phyloP scores from a whole-genome alignment of 148 eudicot genomes.

The Rhododendron griersonianum region DNA sequence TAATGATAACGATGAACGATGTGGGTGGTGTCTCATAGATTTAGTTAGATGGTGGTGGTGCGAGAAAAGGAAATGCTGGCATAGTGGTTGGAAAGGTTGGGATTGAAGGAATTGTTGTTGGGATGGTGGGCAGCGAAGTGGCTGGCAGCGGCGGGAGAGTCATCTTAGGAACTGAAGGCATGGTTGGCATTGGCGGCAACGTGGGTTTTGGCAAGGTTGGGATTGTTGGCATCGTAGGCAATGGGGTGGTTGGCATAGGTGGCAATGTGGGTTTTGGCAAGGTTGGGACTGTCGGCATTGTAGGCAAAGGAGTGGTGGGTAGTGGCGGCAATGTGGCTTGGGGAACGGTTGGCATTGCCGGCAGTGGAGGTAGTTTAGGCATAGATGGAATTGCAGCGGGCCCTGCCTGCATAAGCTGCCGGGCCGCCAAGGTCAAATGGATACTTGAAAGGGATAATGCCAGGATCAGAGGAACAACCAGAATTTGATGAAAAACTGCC shows the following conservation, averaged over 20 bases:
- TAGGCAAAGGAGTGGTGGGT: not conserved
- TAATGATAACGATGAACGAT: too few relatives aligned
- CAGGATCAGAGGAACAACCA: not conserved
- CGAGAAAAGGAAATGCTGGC: not conserved
- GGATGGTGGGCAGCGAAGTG: not conserved
- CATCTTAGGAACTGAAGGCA: not conserved
- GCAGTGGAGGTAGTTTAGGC: slow-evolving; percentile 17
- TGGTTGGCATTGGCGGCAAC: not conserved
- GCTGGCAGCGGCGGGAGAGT: not conserved
- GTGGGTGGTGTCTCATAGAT: too few relatives aligned
- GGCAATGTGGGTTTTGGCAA: slow-evolving; percentile 14
- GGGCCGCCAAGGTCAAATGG: not conserved
- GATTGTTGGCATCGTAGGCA: not conserved
- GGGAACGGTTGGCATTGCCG: slow-evolving; percentile 12
- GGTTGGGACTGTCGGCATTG: not conserved
- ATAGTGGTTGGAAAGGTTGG: not conserved
- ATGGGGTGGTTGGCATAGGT: not conserved
- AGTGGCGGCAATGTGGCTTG: slow-evolving; percentile 8
- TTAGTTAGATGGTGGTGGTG: not conserved
- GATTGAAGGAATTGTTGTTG: not conserved
- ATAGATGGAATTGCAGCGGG: slow-evolving; percentile 4
- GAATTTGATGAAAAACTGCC: not conserved
- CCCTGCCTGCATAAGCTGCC: slow-evolving; percentile 9
- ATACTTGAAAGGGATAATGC: slow-evolving; percentile 2
- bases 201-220: slow-evolving; percentile 9